These are phyloP conservation scores for Psilocybe tampanensis DNA, from an alignment of 768 basidiomycete genomes.

Conservation along the genomic window DNA sequence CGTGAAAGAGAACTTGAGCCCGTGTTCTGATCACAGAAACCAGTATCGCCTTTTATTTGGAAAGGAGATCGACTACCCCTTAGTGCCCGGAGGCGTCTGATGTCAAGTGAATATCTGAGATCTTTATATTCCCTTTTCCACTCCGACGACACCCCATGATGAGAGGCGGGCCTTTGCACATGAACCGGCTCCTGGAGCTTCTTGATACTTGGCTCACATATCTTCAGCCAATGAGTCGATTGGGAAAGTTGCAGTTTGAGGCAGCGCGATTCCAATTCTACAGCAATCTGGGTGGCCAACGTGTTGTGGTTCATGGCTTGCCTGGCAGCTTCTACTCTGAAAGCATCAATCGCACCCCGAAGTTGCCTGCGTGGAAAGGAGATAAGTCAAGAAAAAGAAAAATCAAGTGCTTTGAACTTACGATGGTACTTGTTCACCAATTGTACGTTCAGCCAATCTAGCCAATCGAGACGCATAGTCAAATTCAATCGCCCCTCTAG, in stretches of 20 bases:
- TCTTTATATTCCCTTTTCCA: slow-evolving; percentile 23
- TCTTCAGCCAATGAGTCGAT: slow-evolving; percentile 5
- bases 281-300: slow-evolving; percentile 18
- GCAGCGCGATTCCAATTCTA: slow-evolving; percentile 19
- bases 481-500: slow-evolving; percentile 21
- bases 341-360: slow-evolving; percentile 18
- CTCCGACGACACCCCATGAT: slow-evolving; percentile 11
- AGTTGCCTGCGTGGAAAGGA: slow-evolving; percentile 11
- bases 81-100: slow-evolving; percentile 11
- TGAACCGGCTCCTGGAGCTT: slow-evolving; percentile 14
- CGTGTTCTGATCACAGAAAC: not conserved
- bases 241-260: slow-evolving; percentile 18
- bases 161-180: slow-evolving; percentile 1
- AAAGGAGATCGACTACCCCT: slow-evolving; percentile 4
- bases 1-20: not conserved
- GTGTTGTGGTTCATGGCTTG: slow-evolving; percentile 21
- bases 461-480: slow-evolving; percentile 22
- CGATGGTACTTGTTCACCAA: slow-evolving; percentile 18
- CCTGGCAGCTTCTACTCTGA: slow-evolving; percentile 18
- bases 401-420: slow-evolving; percentile 2
- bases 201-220: slow-evolving; percentile 14
- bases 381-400: slow-evolving; percentile 5
- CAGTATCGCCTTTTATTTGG: not conserved
- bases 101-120: slow-evolving; percentile 15
- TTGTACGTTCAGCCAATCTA: slow-evolving; percentile 16